Percentiles rank a stretch among this genome's conserved stretches.
Conservation (phyloP, 768 basidiomycete species). For the Phylloporus rhodoxanthus region DNA sequence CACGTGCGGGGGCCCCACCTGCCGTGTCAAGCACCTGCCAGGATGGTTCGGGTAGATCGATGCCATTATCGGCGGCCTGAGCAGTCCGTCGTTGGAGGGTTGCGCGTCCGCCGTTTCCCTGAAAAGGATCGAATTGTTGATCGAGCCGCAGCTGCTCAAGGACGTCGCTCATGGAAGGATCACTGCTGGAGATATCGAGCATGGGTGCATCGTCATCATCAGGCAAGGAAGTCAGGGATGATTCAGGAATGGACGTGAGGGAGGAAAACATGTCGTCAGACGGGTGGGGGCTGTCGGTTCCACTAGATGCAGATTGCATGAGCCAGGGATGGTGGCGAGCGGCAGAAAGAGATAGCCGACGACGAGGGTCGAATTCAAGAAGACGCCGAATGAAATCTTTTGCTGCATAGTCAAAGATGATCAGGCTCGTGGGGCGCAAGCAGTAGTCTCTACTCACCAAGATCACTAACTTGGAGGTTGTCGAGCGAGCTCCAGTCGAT, state of each 20-base stretch:
- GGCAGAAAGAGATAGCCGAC: conserved; percentile 65
- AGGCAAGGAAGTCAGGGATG: conserved; percentile 20
- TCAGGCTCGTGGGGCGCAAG: not conserved
- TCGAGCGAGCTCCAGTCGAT: conserved; percentile 59
- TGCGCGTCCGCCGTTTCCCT: conserved; percentile 12
- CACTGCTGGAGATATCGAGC: conserved; percentile 7
- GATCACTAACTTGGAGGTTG: conserved; percentile 33
- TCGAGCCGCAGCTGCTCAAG: conserved; percentile 32
- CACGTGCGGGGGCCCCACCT: conserved; percentile 22
- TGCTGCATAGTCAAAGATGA: conserved; percentile 41
- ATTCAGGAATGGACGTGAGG: conserved; percentile 8
- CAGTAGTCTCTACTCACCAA: conserved; percentile 36
- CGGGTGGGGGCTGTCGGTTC: conserved; percentile 1
- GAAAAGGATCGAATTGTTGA: conserved; percentile 10
- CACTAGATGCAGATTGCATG: not conserved
- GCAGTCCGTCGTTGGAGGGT: conserved; percentile 43
- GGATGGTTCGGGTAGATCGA: conserved; percentile 46
- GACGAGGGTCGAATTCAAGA: conserved; percentile 55
- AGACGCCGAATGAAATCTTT: conserved; percentile 62
- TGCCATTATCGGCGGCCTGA: conserved; percentile 38
- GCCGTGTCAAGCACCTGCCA: conserved; percentile 46
- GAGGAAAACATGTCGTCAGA: conserved; percentile 3
- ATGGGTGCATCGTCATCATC: conserved; percentile 19
- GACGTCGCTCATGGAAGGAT: conserved; percentile 29
- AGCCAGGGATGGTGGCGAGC: conserved; percentile 82